Percentiles rank a stretch among this genome's conserved stretches.
These are phyloP conservation scores for Pyrenophora teres DNA, from an alignment of 2,329 filamentous ascomycete genomes.

Conservation along the genomic window DNA sequence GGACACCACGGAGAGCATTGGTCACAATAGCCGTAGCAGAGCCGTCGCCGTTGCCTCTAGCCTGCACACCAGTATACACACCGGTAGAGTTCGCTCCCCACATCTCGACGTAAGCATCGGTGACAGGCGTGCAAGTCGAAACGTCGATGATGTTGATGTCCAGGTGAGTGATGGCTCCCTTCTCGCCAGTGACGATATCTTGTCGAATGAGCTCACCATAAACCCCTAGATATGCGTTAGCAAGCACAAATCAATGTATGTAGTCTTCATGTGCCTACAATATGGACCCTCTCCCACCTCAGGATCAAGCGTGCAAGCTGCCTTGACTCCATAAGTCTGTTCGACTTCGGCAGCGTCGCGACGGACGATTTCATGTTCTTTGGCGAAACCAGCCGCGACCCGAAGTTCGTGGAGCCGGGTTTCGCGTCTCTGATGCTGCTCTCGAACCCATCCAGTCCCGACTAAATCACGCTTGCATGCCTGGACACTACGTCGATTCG, in stretches of 20 bases:
- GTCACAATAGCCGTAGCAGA: slow-evolving; percentile 30
- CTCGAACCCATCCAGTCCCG: slow-evolving; percentile 38
- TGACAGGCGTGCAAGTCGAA: slow-evolving; percentile 57
- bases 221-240: slow-evolving; percentile 41
- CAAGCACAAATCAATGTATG: slow-evolving; percentile 1
- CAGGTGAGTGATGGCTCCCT: slow-evolving; percentile 56
- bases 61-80: slow-evolving; percentile 55
- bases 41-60: slow-evolving; percentile 42
- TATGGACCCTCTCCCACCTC: slow-evolving; percentile 44
- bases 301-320: slow-evolving; percentile 41
- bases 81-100: slow-evolving; percentile 51
- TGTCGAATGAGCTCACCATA: slow-evolving; percentile 57
- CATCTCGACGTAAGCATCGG: slow-evolving; percentile 57
- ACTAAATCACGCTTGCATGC: slow-evolving; percentile 41
- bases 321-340: slow-evolving; percentile 31
- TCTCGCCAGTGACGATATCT: slow-evolving; percentile 56
- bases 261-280: slow-evolving; percentile 26
- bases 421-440: slow-evolving; percentile 47
- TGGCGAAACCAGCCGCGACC: slow-evolving; percentile 44
- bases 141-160: slow-evolving; percentile 61
- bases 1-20: slow-evolving; percentile 55
- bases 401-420: slow-evolving; percentile 44
- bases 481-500: slow-evolving; percentile 45
- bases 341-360: slow-evolving; percentile 36
- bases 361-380: slow-evolving; percentile 34